Evolutionary conservation across 352 stramenopile genomes (phyloP).

Genomic region (Phytopythium chamaehyphon): DNA sequence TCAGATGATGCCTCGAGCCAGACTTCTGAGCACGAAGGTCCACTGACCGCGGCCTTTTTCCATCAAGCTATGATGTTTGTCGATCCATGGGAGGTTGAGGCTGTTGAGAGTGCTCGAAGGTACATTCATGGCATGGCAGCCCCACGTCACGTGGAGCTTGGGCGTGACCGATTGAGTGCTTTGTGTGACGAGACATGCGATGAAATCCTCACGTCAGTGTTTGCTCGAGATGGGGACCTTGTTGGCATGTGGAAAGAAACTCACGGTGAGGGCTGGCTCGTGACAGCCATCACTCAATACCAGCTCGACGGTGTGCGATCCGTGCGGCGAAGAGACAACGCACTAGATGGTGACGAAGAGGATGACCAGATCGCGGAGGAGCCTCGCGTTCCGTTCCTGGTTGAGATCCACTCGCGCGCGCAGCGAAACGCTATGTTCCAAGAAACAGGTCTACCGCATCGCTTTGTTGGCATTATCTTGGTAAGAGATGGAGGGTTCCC

Average conservation of each 20-base stretch:
- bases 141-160: conserved; percentile 62
- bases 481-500: conserved; percentile 14
- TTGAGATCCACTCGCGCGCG: conserved; percentile 63
- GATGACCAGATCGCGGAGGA: no score
- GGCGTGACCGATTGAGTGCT: conserved; percentile 67
- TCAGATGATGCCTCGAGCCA: conserved; percentile 5
- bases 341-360: conserved; percentile 19
- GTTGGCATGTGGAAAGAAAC: conserved; percentile 70
- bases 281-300: conserved; percentile 78
- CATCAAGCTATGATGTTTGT: conserved; percentile 82
- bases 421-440: conserved; percentile 80
- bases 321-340: conserved; percentile 10
- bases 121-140: conserved; percentile 57
- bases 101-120: conserved; percentile 42
- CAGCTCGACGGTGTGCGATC: conserved; percentile 66
- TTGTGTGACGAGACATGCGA: conserved; percentile 65
- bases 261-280: conserved; percentile 73
- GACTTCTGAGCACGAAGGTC: conserved; percentile 11
- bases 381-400: conserved; percentile 42
- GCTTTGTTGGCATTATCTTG: conserved; percentile 64
- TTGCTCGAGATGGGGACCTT: conserved; percentile 49
- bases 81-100: conserved; percentile 78
- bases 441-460: conserved; percentile 68
- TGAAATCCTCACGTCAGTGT: conserved; percentile 52
- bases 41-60: conserved; percentile 16